phyloP scores from a whole-genome alignment of 306 rosid genomes.

The Lathyrus oleraceus region DNA sequence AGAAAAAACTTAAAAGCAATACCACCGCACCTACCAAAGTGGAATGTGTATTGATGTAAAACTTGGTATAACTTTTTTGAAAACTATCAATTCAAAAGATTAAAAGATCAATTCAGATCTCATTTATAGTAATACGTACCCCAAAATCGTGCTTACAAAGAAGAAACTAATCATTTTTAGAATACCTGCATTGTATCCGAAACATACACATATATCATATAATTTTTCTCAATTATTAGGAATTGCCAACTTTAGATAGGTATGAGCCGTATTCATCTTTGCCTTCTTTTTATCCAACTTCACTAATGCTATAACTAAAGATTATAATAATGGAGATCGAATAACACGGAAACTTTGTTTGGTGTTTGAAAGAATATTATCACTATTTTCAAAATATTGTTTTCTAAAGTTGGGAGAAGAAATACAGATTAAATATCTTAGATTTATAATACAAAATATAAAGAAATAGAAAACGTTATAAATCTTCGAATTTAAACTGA shows the following conservation, averaged over 20 bases:
- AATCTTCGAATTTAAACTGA: too few relatives aligned
- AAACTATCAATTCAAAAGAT: not conserved
- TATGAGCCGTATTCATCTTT: not conserved
- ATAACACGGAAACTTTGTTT: too few relatives aligned
- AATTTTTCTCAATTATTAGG: conserved; percentile 33
- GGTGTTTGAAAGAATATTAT: too few relatives aligned
- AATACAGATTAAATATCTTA: too few relatives aligned
- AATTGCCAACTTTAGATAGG: conserved; percentile 10
- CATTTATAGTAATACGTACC: not conserved
- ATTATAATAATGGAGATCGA: too few relatives aligned
- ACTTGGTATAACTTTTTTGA: not conserved
- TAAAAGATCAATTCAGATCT: not conserved
- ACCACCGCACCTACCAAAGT: too few relatives aligned
- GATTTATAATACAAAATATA: too few relatives aligned
- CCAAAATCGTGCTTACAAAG: not conserved
- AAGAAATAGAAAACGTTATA: too few relatives aligned
- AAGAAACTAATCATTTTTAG: not conserved
- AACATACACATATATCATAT: not conserved
- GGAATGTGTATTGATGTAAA: not conserved
- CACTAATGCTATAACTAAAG: not conserved
- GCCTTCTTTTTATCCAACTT: not conserved
- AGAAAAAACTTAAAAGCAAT: too few relatives aligned
- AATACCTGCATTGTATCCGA: not conserved
- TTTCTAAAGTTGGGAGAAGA: too few relatives aligned
- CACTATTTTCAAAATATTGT: too few relatives aligned